Evolutionary conservation across 257 asterid species (phyloP), one percentile per base, ranked within the genome.

Genomic region (Datura wrightii): DNA sequence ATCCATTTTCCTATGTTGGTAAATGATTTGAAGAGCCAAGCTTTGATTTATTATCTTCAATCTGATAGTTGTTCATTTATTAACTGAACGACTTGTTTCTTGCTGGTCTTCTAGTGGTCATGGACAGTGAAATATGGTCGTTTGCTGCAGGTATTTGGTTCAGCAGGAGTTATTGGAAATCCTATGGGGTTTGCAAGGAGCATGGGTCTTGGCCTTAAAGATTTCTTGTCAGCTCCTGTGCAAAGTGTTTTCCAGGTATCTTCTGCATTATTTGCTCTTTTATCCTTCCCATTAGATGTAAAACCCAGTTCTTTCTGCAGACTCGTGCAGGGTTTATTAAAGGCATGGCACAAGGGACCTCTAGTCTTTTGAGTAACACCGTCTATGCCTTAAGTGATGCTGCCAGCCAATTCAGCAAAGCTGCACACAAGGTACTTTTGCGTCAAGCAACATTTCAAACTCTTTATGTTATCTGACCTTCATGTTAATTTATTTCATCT

Each of bases 121-220:
- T 37, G 5, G 82, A 19, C 50, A 54, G 37, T 54, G 18, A 53
- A n/a, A 62, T 9, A 39, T 46, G 70, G 80, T 62, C 5, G 39
- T 11, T 83, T 71, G 79, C 80, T 85, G 86, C 92, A 96, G 99
- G 94, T 96, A 82, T 93, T 96, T 89, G 98, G 99, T 85, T 96
- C 99, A 81, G 99, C 99, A 70, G 99, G 98, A 78, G 97, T 96
- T 62, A 92, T 96, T 52, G 99, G 98, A 82, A 96, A 96, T 88
- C 99, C 99, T 42, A 90, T 96, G 90, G 99, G 98, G 81, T 96
- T 96, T 88, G 98, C 93, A 6, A 91, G 99, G 91, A 94, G 96
- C 89, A 89, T 96, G 87, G 93, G 98, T 84, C 95, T 93, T 65
- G 99, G 99, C 83, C 92, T 96, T 89, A 93, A 91, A 91, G 98